phyloP scores from a whole-genome alignment of 768 basidiomycete genomes.

The Russula vinacea region DNA sequence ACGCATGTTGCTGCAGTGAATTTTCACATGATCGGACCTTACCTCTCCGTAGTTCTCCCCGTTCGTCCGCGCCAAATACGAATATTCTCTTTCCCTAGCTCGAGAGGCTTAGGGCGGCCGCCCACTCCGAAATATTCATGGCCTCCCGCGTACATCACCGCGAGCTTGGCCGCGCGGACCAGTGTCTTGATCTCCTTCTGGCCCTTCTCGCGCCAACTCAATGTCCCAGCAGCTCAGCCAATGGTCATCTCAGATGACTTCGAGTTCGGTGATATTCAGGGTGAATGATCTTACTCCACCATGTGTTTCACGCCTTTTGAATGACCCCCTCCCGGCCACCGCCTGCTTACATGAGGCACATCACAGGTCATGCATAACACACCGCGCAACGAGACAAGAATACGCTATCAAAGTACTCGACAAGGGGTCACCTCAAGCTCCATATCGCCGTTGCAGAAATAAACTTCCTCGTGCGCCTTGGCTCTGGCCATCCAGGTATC shows the following conservation, averaged over 20 bases:
- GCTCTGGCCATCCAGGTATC: conserved; percentile 72
- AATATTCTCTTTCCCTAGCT: conserved; percentile 62
- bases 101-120: conserved; percentile 49
- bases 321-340: not conserved
- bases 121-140: conserved; percentile 37
- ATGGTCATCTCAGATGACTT: conserved; percentile 58
- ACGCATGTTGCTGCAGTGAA: too few relatives aligned
- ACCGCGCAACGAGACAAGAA: conserved; percentile 53
- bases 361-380: conserved; percentile 56
- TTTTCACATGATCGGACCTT: too few relatives aligned
- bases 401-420: conserved; percentile 82
- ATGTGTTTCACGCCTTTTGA: conserved; percentile 43
- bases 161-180: conserved; percentile 48
- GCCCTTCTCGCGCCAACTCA: conserved; percentile 36
- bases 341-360: conserved; percentile 21
- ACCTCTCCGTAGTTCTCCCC: conserved; percentile 42
- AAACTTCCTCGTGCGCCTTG: conserved; percentile 64
- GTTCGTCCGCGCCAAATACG: conserved; percentile 52
- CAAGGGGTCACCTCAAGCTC: conserved; percentile 75
- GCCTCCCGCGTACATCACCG: conserved; percentile 57
- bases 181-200: conserved; percentile 23
- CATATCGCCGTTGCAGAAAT: conserved; percentile 77
- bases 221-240: conserved; percentile 46
- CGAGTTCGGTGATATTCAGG: conserved; percentile 64
- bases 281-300: conserved; percentile 80